A percentile compares a stretch with the other conserved stretches of the same genome.
These are phyloP conservation scores for Phytophthora crassamura DNA, from an alignment of 352 stramenopile species.

Conservation along the genomic window DNA sequence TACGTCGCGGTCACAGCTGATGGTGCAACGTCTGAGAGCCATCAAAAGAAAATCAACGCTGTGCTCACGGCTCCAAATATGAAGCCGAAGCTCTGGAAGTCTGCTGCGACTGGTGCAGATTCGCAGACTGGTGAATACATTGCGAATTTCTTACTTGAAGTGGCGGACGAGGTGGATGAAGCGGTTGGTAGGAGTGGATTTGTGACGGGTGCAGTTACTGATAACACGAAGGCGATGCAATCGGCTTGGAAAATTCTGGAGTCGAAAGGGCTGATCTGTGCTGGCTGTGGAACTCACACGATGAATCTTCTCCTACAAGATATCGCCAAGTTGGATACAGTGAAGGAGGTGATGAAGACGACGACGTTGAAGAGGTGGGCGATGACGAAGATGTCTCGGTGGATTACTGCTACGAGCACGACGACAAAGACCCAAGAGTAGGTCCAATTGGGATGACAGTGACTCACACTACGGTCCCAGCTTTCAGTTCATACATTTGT, in stretches of 20 bases:
- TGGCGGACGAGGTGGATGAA: conserved; percentile 3
- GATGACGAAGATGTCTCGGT: no score
- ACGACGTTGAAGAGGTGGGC: no score
- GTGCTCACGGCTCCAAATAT: conserved; percentile 2
- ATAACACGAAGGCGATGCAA: conserved; percentile 8
- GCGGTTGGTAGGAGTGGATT: background rate
- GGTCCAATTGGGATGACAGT: no score
- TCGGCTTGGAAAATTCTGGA: conserved; percentile 2
- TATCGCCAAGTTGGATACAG: background rate
- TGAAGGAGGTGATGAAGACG: background rate
- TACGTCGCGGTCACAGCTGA: background rate
- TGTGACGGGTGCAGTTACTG: background rate
- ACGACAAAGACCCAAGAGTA: no score
- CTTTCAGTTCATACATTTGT: no score
- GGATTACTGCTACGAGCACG: no score
- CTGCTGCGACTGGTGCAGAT: background rate
- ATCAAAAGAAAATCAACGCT: conserved; percentile 9
- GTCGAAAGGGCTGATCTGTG: background rate
- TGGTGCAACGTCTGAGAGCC: background rate
- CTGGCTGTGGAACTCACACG: conserved; percentile 11
- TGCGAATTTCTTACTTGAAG: background rate
- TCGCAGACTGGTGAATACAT: conserved; percentile 7
- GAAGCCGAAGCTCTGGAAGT: background rate
- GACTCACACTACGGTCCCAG: no score
- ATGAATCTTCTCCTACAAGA: conserved; percentile 17